Base-by-base conservation (phyloP, 768 basidiomycete genomes). In the Trametopsis cervina region DNA sequence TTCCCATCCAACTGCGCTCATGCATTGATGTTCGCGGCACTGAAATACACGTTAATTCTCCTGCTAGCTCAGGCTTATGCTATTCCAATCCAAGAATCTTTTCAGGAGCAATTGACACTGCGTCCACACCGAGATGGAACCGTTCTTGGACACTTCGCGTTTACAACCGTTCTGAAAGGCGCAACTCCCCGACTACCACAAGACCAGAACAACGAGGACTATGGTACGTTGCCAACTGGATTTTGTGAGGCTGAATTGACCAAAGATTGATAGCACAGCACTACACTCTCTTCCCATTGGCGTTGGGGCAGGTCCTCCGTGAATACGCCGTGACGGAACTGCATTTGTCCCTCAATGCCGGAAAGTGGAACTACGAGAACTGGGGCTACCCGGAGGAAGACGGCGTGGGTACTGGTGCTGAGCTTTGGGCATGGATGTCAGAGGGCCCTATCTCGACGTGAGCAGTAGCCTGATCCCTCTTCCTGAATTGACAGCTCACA, bases 341-440 rank as follows among this genome's bases (percentile, higher is more conserved):
- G 18, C 89, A 94, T 58, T 77, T 98, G 5, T 83, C 85, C 9
- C 73, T 98, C 33, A 95, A 94, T 46, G 83, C 93, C 11, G 95
- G 95, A 17, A 85, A 83, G 56, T 97, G 95, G 95, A 76, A 88
- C 60, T 91, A 91, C 54, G 76, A 80, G 37, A 68, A 75, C 21
- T 94, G 91, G 87, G 89, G 88, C 0, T 78, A 83, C 54, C 90
- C 93, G 0, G 75, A 81, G 23, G 84, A 87, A 53, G 67, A 75
- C 4, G 81, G 80, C 2, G 85, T 92, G 1, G 85, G 85, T 2
- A 81, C 85, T 0, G 94, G 94, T 2, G 94, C 89, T 6, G 89
- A 94, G 61, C 69, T 97, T 4, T 87, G 86, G 83, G 89, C 84
- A 9, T 96, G 92, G 91, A 83, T 96, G 74, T 84, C 77, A n/a